Percentiles rank a stretch among this genome's conserved stretches.
These are phyloP conservation scores for Ambrosia trifida DNA, from an alignment of 129 eudicot species.

Conservation along the genomic window DNA sequence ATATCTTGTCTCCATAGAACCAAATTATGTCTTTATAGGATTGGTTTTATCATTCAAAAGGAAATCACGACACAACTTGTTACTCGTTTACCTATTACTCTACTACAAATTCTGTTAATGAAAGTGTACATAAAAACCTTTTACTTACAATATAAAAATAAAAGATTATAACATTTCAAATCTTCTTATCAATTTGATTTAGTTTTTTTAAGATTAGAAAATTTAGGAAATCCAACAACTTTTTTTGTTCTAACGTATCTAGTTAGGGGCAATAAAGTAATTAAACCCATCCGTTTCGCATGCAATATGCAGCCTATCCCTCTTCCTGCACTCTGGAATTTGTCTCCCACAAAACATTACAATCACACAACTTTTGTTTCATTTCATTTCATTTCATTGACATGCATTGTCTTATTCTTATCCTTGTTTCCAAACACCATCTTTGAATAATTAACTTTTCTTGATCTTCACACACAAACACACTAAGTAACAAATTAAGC, in stretches of 20 bases:
- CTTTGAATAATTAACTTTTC: conserved; percentile 26
- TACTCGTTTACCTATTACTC: no score
- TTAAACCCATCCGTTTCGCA: conserved; percentile 24
- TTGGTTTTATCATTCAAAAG: no score
- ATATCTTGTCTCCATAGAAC: no score
- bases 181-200: neutral
- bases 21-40: no score
- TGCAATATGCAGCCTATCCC: conserved; percentile 37
- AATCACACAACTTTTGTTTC: conserved; percentile 29
- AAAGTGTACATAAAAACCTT: no score
- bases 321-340: conserved; percentile 27
- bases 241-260: conserved; percentile 10
- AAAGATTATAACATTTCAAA: neutral
- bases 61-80: no score
- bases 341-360: conserved; percentile 33
- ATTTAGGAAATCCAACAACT: conserved; percentile 4
- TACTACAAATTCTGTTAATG: no score
- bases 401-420: neutral
- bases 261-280: conserved; percentile 23
- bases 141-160: no score
- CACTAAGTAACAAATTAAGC: conserved; percentile 1
- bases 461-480: conserved; percentile 16
- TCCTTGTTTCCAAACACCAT: conserved; percentile 7
- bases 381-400: conserved; percentile 14
- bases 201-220: neutral